These are phyloP conservation scores for Xylaria sp. DNA, from an alignment of 2,329 filamentous ascomycete genomes.

Conservation along the genomic window DNA sequence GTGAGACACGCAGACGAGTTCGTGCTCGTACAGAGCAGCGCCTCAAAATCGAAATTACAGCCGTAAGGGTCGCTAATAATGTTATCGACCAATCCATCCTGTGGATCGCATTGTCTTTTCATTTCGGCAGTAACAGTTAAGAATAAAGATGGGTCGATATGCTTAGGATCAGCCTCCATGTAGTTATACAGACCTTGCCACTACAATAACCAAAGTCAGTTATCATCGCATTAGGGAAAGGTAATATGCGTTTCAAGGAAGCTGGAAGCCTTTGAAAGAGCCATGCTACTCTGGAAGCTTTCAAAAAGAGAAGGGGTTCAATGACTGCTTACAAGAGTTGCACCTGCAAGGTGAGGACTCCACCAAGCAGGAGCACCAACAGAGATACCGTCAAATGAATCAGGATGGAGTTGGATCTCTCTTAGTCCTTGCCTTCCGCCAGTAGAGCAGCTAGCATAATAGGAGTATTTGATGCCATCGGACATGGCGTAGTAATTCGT, in stretches of 20 bases:
- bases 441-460: slow-evolving; percentile 69
- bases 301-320: not conserved
- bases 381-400: slow-evolving; percentile 68
- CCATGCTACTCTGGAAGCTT: too few relatives aligned
- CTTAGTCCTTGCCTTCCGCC: slow-evolving; percentile 69
- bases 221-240: not conserved
- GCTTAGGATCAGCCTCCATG: slow-evolving; percentile 53
- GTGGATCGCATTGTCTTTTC: slow-evolving; percentile 56
- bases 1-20: slow-evolving; percentile 53
- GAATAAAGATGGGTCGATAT: slow-evolving; percentile 57
- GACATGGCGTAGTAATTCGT: slow-evolving; percentile 59
- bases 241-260: too few relatives aligned
- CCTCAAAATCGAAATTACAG: slow-evolving; percentile 55
- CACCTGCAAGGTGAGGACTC: slow-evolving; percentile 55
- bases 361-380: slow-evolving; percentile 64
- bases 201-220: not conserved
- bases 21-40: slow-evolving; percentile 51
- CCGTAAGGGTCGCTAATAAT: slow-evolving; percentile 56
- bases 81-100: slow-evolving; percentile 57
- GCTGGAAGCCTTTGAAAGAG: not conserved
- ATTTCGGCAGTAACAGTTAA: slow-evolving; percentile 55
- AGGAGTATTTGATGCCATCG: slow-evolving; percentile 58
- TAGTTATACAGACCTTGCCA: slow-evolving; percentile 58
- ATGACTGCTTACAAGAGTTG: slow-evolving; percentile 47
- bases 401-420: slow-evolving; percentile 63